Evolutionary conservation across 257 asterid genomes (phyloP).

Genomic region (Rauvolfia tetraphylla): DNA sequence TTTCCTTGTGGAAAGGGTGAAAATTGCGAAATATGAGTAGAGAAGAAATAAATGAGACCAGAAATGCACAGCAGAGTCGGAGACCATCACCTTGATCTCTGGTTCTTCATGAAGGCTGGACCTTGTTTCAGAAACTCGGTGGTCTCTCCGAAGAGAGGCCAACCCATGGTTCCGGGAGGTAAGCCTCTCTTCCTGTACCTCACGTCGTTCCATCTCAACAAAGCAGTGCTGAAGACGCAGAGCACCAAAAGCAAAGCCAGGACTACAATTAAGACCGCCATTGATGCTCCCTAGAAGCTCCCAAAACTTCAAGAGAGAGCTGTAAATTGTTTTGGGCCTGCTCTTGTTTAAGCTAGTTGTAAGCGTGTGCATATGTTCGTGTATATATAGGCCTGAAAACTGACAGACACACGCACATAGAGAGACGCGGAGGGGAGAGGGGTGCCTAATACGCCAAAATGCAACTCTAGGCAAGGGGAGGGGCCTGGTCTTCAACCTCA

Average conservation of each 20-base stretch:
- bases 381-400: slow-evolving; percentile 53
- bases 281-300: slow-evolving; percentile 49
- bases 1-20: neutral
- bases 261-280: slow-evolving; percentile 59
- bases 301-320: slow-evolving; percentile 39
- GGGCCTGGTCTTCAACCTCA: slow-evolving; percentile 32
- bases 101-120: slow-evolving; percentile 84
- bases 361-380: slow-evolving; percentile 60
- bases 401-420: slow-evolving; percentile 23
- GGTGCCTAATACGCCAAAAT: slow-evolving; percentile 60
- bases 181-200: slow-evolving; percentile 72
- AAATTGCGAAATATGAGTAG: neutral
- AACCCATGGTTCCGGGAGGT: slow-evolving; percentile 99
- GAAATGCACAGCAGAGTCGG: slow-evolving; percentile 6
- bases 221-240: slow-evolving; percentile 61
- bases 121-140: slow-evolving; percentile 95
- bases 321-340: slow-evolving; percentile 45
- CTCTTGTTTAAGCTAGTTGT: slow-evolving; percentile 43
- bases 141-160: slow-evolving; percentile 98
- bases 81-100: slow-evolving; percentile 72
- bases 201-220: slow-evolving; percentile 85
- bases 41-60: neutral
- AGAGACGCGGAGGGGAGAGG: slow-evolving; percentile 23
- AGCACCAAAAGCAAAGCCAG: slow-evolving; percentile 55
- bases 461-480: slow-evolving; percentile 32